These are phyloP conservation scores for Lasiosphaeriaceae sp. DNA, from an alignment of 495 filamentous ascomycete genomes.

Conservation along the genomic window DNA sequence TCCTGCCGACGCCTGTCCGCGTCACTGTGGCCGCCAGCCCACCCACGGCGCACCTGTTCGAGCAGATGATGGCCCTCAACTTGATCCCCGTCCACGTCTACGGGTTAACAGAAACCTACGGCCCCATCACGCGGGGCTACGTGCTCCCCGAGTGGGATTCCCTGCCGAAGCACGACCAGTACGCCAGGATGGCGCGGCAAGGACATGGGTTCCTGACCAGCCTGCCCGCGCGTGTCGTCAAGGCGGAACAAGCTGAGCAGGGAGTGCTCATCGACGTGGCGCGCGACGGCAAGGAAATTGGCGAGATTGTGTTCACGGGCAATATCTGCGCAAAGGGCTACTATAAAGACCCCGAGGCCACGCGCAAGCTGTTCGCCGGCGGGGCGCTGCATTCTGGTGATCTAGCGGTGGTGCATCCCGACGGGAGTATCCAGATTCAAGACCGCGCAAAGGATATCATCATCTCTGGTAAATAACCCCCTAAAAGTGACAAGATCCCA, in stretches of 20 bases:
- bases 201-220: conserved; percentile 85
- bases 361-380: conserved; percentile 80
- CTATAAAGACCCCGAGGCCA: conserved; percentile 85
- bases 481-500: too few species aligned
- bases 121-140: conserved; percentile 93
- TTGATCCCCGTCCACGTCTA: conserved; percentile 92
- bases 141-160: conserved; percentile 75
- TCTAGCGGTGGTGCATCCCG: conserved; percentile 84
- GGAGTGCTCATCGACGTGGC: conserved; percentile 67
- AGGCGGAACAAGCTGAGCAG: conserved; percentile 65
- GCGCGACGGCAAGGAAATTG: conserved; percentile 81
- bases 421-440: conserved; percentile 86
- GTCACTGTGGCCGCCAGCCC: conserved; percentile 93
- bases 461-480: conserved; percentile 71
- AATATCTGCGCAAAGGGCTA: conserved; percentile 94
- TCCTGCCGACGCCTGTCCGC: conserved; percentile 64
- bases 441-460: conserved; percentile 98
- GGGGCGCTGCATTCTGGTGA: conserved; percentile 88
- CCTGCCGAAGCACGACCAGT: conserved; percentile 68
- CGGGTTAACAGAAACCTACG: conserved; percentile 93
- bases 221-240: conserved; percentile 77
- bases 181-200: conserved; percentile 82
- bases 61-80: conserved; percentile 82
- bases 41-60: conserved; percentile 82
- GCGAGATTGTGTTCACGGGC: conserved; percentile 85